A percentile compares a stretch with the other conserved stretches of the same genome.
Evolutionary conservation across 169 alveolate genomes (phyloP).

Genomic region (Toxoplasma gondii): DNA sequence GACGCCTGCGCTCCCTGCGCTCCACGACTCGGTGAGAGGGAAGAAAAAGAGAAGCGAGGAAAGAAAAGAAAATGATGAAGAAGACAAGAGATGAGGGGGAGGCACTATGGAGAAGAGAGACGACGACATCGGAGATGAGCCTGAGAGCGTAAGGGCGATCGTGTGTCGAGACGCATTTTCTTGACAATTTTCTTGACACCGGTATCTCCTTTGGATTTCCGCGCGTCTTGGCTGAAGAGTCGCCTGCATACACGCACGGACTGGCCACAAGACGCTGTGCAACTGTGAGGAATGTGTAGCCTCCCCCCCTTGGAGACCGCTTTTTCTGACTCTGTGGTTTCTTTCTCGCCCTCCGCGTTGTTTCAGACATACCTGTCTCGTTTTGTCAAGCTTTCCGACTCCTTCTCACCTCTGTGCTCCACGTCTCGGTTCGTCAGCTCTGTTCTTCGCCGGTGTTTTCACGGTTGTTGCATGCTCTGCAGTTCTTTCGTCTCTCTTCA

Average conservation of each 20-base stretch:
- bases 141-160: background rate
- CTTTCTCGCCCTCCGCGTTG: too few species aligned
- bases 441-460: too few species aligned
- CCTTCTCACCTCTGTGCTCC: too few species aligned
- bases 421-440: too few species aligned
- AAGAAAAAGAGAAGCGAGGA: background rate
- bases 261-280: too few species aligned
- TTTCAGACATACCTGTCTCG: too few species aligned
- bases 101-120: background rate
- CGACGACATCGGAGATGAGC: background rate
- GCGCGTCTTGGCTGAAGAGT: background rate
- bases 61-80: background rate
- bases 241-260: too few species aligned
- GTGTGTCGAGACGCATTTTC: background rate
- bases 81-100: background rate
- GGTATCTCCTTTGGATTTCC: background rate
- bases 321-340: too few species aligned
- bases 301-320: too few species aligned
- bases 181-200: background rate
- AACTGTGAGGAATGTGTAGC: too few species aligned
- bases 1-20: background rate
- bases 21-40: background rate
- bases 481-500: conserved; percentile 66
- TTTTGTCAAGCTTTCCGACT: too few species aligned
- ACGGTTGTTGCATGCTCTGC: too few species aligned